Conservation (phyloP, 345 rosid species). For the Anastatica hierochuntica region DNA sequence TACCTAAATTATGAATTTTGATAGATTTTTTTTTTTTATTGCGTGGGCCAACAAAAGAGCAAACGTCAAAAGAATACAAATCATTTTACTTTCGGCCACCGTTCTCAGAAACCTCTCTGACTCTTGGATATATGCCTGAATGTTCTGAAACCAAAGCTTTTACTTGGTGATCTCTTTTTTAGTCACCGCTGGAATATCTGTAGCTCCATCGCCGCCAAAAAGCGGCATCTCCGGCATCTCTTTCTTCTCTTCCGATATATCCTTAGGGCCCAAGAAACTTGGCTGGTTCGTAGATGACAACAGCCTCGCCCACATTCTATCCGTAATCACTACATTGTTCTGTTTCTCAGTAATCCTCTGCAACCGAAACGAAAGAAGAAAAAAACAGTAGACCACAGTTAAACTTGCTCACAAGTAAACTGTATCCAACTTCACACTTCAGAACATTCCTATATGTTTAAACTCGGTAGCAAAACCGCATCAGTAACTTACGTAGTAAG, state of each 20-base stretch:
- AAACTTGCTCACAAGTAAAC: not conserved
- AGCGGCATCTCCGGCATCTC: conserved; percentile 14
- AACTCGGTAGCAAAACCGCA: not conserved
- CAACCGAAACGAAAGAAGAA: not conserved
- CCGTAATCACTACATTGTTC: conserved; percentile 73
- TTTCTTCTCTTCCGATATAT: conserved; percentile 27
- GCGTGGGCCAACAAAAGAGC: too few relatives aligned
- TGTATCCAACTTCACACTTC: not conserved
- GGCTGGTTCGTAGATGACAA: conserved; percentile 85
- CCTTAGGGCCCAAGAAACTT: conserved; percentile 49
- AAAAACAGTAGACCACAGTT: not conserved
- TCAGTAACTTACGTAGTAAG: conserved; percentile 51
- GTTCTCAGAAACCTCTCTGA: not conserved
- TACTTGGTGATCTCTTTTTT: conserved; percentile 13
- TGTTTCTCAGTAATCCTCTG: conserved; percentile 79
- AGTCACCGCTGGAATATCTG: conserved; percentile 14
- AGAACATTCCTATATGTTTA: not conserved
- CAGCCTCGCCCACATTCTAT: conserved; percentile 92
- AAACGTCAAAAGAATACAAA: too few relatives aligned
- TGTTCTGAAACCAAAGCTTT: not conserved
- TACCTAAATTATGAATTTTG: too few relatives aligned
- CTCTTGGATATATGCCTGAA: not conserved
- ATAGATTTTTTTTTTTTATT: too few relatives aligned
- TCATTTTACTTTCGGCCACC: conserved; percentile 9
- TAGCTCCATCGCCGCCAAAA: conserved; percentile 21